Evolutionary conservation across 345 rosid genomes (phyloP).

Genomic region (Microthlaspi erraticum): DNA sequence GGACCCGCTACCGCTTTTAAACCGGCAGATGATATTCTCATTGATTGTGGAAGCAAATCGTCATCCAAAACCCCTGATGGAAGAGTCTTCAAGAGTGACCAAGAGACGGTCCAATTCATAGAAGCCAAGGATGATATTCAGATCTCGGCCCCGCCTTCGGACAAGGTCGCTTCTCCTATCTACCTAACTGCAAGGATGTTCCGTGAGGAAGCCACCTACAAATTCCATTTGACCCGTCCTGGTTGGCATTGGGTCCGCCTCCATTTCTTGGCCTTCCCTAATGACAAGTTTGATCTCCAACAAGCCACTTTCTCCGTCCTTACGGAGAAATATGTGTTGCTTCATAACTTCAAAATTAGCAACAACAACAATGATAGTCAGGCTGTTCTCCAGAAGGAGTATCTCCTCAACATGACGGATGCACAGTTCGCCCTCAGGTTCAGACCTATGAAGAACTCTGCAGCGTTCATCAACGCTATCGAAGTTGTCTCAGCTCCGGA

Average conservation of each 20-base stretch:
- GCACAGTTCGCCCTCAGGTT: slow-evolving; percentile 59
- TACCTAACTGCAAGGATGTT: slow-evolving; percentile 68
- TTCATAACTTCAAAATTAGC: slow-evolving; percentile 57
- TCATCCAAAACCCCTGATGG: slow-evolving; percentile 60
- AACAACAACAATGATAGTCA: slow-evolving; percentile 46
- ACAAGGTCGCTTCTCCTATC: slow-evolving; percentile 63
- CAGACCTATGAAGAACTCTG: slow-evolving; percentile 56
- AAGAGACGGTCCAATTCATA: slow-evolving; percentile 51
- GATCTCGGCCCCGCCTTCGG: slow-evolving; percentile 52
- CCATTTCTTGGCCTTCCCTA: slow-evolving; percentile 58
- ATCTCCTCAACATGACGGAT: slow-evolving; percentile 58
- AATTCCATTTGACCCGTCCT: slow-evolving; percentile 53
- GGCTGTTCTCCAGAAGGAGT: slow-evolving; percentile 58
- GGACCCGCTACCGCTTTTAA: slow-evolving; percentile 40
- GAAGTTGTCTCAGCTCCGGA: slow-evolving; percentile 83
- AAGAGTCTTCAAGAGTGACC: slow-evolving; percentile 64
- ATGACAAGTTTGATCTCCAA: slow-evolving; percentile 54
- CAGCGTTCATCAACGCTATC: slow-evolving; percentile 73
- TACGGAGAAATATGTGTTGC: slow-evolving; percentile 63
- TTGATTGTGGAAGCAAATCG: slow-evolving; percentile 63
- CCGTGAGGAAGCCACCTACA: slow-evolving; percentile 56
- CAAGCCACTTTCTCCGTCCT: slow-evolving; percentile 60
- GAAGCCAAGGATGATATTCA: slow-evolving; percentile 56
- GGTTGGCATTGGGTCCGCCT: slow-evolving; percentile 86
- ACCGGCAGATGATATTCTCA: slow-evolving; percentile 63